Evolutionary conservation across 305 asterid species (phyloP).

Genomic region (Fraxinus nigra): DNA sequence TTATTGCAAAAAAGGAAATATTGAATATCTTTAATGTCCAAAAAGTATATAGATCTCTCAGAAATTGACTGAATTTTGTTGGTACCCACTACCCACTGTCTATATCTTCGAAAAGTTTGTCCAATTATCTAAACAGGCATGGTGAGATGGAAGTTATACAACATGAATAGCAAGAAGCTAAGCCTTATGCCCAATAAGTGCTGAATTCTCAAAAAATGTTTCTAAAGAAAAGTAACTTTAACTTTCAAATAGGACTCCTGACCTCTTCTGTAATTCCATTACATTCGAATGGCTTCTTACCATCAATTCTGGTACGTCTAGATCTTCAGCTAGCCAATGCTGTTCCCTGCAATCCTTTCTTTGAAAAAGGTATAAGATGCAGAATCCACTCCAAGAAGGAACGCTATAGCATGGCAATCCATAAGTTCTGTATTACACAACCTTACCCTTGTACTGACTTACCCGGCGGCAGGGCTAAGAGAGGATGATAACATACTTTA

Average conservation of each 20-base stretch:
- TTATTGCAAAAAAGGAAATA: neutral
- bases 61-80: neutral
- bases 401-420: neutral
- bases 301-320: neutral
- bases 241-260: neutral
- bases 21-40: conserved; percentile 1
- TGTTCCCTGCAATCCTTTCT: neutral
- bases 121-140: neutral
- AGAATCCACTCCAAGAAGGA: neutral
- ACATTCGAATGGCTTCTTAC: neutral
- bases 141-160: conserved; percentile 1
- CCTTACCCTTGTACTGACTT: conserved; percentile 13
- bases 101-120: neutral
- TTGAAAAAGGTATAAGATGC: neutral
- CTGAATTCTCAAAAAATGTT: neutral
- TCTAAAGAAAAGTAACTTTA: neutral
- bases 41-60: conserved; percentile 7
- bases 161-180: neutral
- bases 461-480: neutral
- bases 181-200: neutral
- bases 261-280: neutral
- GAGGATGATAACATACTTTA: conserved; percentile 3
- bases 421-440: neutral
- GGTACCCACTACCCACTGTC: neutral
- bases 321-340: conserved; percentile 5